Evolutionary conservation across 116 monocot species (phyloP), one percentile per base, ranked within the genome.

Genomic region (Dioscorea cayenensis): DNA sequence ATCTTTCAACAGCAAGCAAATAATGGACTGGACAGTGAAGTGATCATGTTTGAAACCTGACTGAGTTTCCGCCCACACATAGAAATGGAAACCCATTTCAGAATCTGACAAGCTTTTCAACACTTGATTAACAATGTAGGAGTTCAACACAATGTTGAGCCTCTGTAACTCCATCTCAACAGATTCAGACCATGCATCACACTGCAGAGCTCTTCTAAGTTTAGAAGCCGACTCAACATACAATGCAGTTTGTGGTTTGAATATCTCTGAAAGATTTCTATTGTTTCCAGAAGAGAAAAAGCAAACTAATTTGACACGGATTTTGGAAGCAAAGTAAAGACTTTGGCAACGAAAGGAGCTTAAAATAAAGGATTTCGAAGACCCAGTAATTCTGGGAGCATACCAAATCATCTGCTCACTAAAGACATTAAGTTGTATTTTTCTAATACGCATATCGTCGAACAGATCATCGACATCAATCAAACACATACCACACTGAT

Each of bases 31-130:
- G 64, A 77, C 62, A 8, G 87, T 87, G 80, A 87, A 85, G 65
- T 82, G 80, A 63, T 92, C 80, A 7, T 87, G 95, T 70, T 79
- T 23, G 66, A 92, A 81, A 35, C 80, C 84, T 10, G 84, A 84
- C 55, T 71, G 87, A 16, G 77, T 65, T 66, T 92, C 90, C 3
- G 84, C 90, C 96, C 95, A 95, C 19, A 70, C 14, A 69, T 78
- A 90, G 70, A 95, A 92, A 49, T 73, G 71, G 70, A 82, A 85
- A 8, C 79, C 95, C 60, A 74, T 70, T 61, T 81, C 74, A 5
- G 84, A 82, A 69, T 90, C 80, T 8, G 79, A 51, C 78, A 96
- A 52, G 49, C 68, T 59, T 74, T 83, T 86, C 71, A 92, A 64
- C 23, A 92, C 96, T 69, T 81, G 85, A 68, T 86, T 86, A 37